These are phyloP conservation scores for Discostella pseudostelligera DNA, from an alignment of 108 stramenopile genomes.

Conservation along the genomic window DNA sequence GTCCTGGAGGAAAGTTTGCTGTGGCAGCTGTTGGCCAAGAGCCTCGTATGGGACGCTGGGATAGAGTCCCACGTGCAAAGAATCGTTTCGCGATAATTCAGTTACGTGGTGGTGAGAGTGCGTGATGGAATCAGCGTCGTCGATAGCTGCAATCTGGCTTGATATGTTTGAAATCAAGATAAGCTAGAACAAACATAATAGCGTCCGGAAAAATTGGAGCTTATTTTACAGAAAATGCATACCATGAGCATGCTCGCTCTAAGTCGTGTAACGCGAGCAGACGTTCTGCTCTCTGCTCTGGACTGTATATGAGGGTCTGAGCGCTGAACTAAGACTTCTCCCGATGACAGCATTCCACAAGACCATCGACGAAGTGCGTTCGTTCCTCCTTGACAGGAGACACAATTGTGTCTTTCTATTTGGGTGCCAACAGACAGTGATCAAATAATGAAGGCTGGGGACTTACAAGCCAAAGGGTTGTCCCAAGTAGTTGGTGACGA, in stretches of 20 bases:
- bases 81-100: constrained; percentile 80
- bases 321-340: too few species aligned
- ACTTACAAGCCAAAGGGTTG: constrained; percentile 22
- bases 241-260: too few species aligned
- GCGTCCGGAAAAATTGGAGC: neutral
- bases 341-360: too few species aligned
- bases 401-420: neutral
- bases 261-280: too few species aligned
- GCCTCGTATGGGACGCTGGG: constrained; percentile 86
- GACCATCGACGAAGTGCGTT: too few species aligned
- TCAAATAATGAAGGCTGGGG: neutral
- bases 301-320: too few species aligned
- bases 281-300: too few species aligned
- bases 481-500: constrained; percentile 43
- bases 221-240: constrained; percentile 3
- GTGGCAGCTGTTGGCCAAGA: constrained; percentile 87
- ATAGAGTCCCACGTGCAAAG: constrained; percentile 74
- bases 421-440: neutral
- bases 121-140: too few species aligned
- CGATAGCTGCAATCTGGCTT: too few species aligned
- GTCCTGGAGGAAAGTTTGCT: constrained; percentile 76
- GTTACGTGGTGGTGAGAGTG: constrained; percentile 35
- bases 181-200: neutral
- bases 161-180: neutral
- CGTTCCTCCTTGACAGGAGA: too few species aligned